Evolutionary conservation across 129 eudicot species (phyloP), one percentile per base, ranked within the genome.

Genomic region (Arctium minus): DNA sequence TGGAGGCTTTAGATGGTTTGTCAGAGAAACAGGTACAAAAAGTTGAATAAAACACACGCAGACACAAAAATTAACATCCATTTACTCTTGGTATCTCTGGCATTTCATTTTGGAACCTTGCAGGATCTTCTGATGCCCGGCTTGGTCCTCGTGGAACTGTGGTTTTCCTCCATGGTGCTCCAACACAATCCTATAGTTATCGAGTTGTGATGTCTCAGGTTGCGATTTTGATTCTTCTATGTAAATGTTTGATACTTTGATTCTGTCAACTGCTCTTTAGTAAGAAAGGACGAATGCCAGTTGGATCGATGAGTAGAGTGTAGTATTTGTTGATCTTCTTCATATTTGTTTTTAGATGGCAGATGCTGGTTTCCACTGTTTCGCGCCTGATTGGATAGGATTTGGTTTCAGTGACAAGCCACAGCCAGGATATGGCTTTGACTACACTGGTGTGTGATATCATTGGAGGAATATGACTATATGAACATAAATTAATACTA

Each of bases 121-220:
- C 88, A 93, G 99, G 99, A 39, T 87, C 97, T 18, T 83, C 88
- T 73, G 97, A 88, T 36, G 90, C 97, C 76, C 87, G 94, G 74
- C 94, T 92, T 78, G 98, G 99, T 70, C 86, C 93, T 70, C 94
- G 95, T 75, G 98, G 99, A 76, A 93, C 96, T 56, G 76, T 96
- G 87, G 89, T 96, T 29, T 96, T 93, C 81, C 95, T 96, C 79
- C 99, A 96, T 79, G 99, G 99, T 35, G 99, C 99, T 83, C 99
- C 99, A 78, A 93, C 99, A 67, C 99, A 96, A 83, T 96, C 99
- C 10, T 96, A 86, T 86, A 90, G 99, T 79, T 96, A 96, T 79
- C 97, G 99, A 72, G 91, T 87, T 88, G 99, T 96, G 85, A 96
- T 96, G 98, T 91, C 99, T 75, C 89, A 96, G 97, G 99, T 96